Conservation (phyloP, 306 rosid genomes). For the Quercus wislizeni region DNA sequence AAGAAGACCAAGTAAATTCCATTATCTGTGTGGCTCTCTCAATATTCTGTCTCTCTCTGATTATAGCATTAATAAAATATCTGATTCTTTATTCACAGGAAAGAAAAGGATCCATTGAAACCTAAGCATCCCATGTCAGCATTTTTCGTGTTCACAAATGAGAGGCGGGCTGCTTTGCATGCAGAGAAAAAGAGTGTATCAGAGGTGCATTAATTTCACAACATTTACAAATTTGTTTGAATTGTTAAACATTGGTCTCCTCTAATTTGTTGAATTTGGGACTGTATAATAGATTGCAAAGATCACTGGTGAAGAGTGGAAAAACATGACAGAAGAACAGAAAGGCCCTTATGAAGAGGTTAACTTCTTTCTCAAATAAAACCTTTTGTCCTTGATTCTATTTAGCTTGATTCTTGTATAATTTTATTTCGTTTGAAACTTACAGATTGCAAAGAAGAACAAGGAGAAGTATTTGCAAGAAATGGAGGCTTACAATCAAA, state of each 20-base stretch:
- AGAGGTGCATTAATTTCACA: conserved; percentile 43
- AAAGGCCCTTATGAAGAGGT: conserved; percentile 85
- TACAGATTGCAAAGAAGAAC: conserved; percentile 73
- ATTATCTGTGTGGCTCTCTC: neutral
- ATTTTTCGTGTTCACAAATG: conserved; percentile 69
- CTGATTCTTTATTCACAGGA: conserved; percentile 36
- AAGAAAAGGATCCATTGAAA: conserved; percentile 87
- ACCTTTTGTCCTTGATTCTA: neutral
- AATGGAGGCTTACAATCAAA: conserved; percentile 75
- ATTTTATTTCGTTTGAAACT: neutral
- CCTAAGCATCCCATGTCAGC: conserved; percentile 93
- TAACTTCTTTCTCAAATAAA: neutral
- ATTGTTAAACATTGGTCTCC: neutral
- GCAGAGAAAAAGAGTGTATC: conserved; percentile 54
- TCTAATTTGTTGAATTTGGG: neutral
- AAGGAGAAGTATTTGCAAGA: conserved; percentile 67
- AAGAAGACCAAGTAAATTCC: conserved; percentile 61
- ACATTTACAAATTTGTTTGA: neutral
- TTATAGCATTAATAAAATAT: neutral
- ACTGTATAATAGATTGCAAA: conserved; percentile 48
- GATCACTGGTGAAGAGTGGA: conserved; percentile 87
- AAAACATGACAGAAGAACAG: conserved; percentile 63
- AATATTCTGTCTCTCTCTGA: neutral
- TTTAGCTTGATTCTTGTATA: neutral
- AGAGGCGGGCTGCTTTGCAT: conserved; percentile 59